Percentiles rank a stretch among this genome's conserved stretches.
Evolutionary conservation across 1,284 basidiomycete species (phyloP).

Genomic region (Phellopilus nigrolimitatus): DNA sequence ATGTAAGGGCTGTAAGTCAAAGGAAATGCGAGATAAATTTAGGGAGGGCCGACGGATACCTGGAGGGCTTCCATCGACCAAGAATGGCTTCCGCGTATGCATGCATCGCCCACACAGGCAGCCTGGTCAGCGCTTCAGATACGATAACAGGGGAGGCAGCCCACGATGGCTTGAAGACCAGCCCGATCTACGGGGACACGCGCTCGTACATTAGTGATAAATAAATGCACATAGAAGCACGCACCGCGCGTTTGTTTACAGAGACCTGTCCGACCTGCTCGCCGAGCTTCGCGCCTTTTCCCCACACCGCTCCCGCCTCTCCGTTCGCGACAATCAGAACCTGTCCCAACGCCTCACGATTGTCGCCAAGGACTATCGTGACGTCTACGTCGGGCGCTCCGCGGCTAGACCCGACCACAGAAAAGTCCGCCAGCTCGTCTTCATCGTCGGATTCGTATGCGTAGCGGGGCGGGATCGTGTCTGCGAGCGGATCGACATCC

Average conservation of each 20-base stretch:
- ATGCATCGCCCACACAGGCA: slow-evolving; percentile 51
- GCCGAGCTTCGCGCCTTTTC: slow-evolving; percentile 43
- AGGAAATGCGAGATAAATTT: slow-evolving; percentile 3
- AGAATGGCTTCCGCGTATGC: slow-evolving; percentile 43
- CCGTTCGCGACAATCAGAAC: slow-evolving; percentile 43
- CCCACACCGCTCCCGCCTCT: slow-evolving; percentile 46
- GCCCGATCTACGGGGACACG: slow-evolving; percentile 40
- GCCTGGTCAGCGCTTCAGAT: slow-evolving; percentile 45
- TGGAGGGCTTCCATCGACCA: slow-evolving; percentile 41
- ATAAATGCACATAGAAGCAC: slow-evolving; percentile 17
- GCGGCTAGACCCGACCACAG: not conserved
- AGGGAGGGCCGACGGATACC: slow-evolving; percentile 30
- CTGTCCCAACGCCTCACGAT: slow-evolving; percentile 25
- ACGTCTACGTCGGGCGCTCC: slow-evolving; percentile 28
- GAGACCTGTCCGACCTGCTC: slow-evolving; percentile 45
- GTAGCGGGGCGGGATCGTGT: slow-evolving; percentile 52
- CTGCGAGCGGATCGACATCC: slow-evolving; percentile 53
- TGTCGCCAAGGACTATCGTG: slow-evolving; percentile 32
- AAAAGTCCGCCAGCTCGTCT: slow-evolving; percentile 39
- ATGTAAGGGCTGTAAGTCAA: slow-evolving; percentile 5
- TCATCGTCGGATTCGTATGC: slow-evolving; percentile 65
- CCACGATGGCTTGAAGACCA: slow-evolving; percentile 47
- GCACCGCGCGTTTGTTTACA: slow-evolving; percentile 44
- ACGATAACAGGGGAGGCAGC: slow-evolving; percentile 42
- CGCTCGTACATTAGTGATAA: slow-evolving; percentile 2